Base-by-base conservation (phyloP, 1,284 basidiomycete species). In the Melampsora abietis-canadensis region DNA sequence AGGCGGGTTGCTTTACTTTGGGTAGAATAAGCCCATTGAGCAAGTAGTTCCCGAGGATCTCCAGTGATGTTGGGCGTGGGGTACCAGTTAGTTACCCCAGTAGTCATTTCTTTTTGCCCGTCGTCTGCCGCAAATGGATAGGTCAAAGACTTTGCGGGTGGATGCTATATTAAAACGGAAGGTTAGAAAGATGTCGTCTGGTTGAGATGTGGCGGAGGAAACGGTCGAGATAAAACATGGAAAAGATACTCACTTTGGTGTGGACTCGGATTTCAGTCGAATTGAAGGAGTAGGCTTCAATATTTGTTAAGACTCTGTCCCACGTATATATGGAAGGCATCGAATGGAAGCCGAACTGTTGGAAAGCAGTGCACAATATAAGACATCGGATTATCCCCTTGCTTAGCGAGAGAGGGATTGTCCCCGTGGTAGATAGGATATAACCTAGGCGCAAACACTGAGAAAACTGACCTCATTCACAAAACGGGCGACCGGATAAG, bases 241-340 rank as follows among this genome's bases (percentile, higher is more conserved):
- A 31, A 59, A 19, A 24, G 57, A 57, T 19, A 21, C 30, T 40
- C 51, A 87, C 87, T 77, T 88, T 87, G 76, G 88, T 85, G 47
- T 87, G 84, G 2, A 87, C 86, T 72, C 84, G 82, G 2, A 88
- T 86, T 5, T 86, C 85, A 0, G 85, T 85, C 0, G 86, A 87
- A 80, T 88, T 87, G 83, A 88, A 87, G 15, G 82, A 82, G 80
- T 86, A 88, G 77, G 86, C 86, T 14, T 84, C 84, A 34, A 69
- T 47, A 0, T 84, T 82, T 17, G 81, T 78, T 19, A 88, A 84
- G 0, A 87, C 86, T 77, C 87, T 85, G 78, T 88, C 84, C 85
- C 87, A 87, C 68, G 84, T 85, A 77, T 87, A 87, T 80, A 88
- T 86, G 0, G 86, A 88, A 0, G 87, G 87, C 84, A 88, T 86